Evolutionary conservation across 768 basidiomycete species (phyloP), one percentile per base, ranked within the genome.

Genomic region (Lentinula guzmanii): DNA sequence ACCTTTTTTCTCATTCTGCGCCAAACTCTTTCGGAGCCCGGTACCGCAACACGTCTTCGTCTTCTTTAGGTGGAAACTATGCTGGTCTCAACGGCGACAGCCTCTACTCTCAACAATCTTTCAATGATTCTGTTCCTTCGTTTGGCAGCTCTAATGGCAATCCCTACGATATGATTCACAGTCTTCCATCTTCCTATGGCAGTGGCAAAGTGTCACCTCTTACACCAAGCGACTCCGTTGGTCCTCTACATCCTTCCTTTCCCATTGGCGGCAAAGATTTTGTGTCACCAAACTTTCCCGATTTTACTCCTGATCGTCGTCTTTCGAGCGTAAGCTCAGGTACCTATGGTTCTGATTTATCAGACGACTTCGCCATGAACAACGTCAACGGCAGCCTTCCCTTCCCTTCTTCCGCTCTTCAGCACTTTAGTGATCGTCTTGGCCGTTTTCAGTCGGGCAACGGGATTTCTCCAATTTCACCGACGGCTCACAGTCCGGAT

Each of bases 121-220:
- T 89, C 72, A 72, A 74, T 16, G 90, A 90, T 68, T 74, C 83
- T 7, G 76, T 87, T 0, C 79, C 83, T 16, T 74, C 85, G 10
- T 89, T 87, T 72, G 77, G 77, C 37, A 74, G 77, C 48, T 75
- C 82, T 9, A 82, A 76, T 65, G 69, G 76, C 59, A 77, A 78
- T 70, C 78, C 85, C 10, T 90, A 88, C 73, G 87, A 87, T 70
- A 80, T 87, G 67, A 85, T 86, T 70, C 76, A 76, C 70, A 82
- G 82, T 64, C 75, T 87, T 21, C 77, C 85, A 24, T 86, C 86
- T 3, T 86, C 85, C 15, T 84, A 86, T 74, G 81, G 79, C 75
- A 86, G 84, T 62, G 89, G 88, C 64, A 91, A 90, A 72, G 86
- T 86, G 54, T 90, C 90, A 18, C 88, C 90, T 0, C 77, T 90